Evolutionary conservation across 352 stramenopile genomes (phyloP).

Genomic region (Globisporangium alternatum): DNA sequence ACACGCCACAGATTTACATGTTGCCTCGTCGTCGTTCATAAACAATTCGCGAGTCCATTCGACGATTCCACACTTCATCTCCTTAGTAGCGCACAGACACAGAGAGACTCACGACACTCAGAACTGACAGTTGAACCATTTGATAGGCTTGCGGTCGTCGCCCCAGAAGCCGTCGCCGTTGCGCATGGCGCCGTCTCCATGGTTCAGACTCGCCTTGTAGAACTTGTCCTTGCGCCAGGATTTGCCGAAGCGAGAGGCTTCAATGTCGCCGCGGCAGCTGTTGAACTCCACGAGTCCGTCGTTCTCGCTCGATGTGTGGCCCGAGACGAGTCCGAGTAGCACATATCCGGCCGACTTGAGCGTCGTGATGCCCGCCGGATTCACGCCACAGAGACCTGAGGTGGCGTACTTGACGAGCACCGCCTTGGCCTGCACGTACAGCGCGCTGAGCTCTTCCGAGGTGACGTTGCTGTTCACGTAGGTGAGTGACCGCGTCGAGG

Average conservation of each 20-base stretch:
- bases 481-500: constrained; percentile 26
- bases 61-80: too few relatives aligned
- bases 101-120: too few relatives aligned
- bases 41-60: too few relatives aligned
- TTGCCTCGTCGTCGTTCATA: too few relatives aligned
- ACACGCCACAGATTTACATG: too few relatives aligned
- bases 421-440: constrained; percentile 21
- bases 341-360: constrained; percentile 18
- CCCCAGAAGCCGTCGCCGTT: constrained; percentile 27
- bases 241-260: constrained; percentile 9
- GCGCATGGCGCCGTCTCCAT: constrained; percentile 21
- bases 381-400: constrained; percentile 36
- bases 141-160: constrained; percentile 28
- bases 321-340: constrained; percentile 17
- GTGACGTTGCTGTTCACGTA: constrained; percentile 13
- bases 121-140: constrained; percentile 35
- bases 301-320: constrained; percentile 22
- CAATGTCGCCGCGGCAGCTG: constrained; percentile 25
- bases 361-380: constrained; percentile 24
- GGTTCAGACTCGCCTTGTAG: constrained; percentile 33
- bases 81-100: too few relatives aligned
- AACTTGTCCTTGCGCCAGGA: constrained; percentile 23
- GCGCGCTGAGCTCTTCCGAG: constrained; percentile 14
- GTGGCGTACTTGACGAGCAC: constrained; percentile 21
- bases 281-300: constrained; percentile 37